phyloP scores from a whole-genome alignment of 352 stramenopile genomes.

The Phytophthora agathidicida region DNA sequence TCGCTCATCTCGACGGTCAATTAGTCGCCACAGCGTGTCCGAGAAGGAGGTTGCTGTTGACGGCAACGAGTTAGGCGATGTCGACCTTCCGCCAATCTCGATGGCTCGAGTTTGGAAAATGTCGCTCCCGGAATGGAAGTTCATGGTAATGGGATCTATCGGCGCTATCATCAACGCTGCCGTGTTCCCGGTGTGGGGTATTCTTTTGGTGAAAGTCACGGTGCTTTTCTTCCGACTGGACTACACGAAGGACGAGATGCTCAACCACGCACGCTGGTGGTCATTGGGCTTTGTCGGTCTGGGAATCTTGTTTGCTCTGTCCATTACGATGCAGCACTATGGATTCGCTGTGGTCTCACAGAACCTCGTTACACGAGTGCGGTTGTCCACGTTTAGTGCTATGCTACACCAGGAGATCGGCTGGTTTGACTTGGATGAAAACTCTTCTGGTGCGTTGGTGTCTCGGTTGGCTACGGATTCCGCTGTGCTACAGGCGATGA shows the following conservation, averaged over 20 bases:
- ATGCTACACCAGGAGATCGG: slow-evolving; percentile 83
- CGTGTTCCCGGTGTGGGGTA: slow-evolving; percentile 62
- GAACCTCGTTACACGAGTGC: slow-evolving; percentile 62
- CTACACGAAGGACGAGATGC: slow-evolving; percentile 59
- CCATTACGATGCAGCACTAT: slow-evolving; percentile 59
- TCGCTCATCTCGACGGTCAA: slow-evolving; percentile 23
- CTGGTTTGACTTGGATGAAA: slow-evolving; percentile 82
- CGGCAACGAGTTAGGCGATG: slow-evolving; percentile 25
- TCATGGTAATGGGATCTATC: slow-evolving; percentile 36
- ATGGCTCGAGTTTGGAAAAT: slow-evolving; percentile 55
- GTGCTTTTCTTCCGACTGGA: slow-evolving; percentile 57
- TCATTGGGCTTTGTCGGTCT: slow-evolving; percentile 53
- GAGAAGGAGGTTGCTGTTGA: slow-evolving; percentile 24
- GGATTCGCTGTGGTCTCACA: slow-evolving; percentile 65
- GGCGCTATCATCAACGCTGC: slow-evolving; percentile 45
- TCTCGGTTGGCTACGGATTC: slow-evolving; percentile 78
- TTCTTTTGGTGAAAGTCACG: slow-evolving; percentile 54
- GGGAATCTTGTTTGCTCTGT: slow-evolving; percentile 39
- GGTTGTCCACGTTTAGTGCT: slow-evolving; percentile 51
- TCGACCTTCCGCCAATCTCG: slow-evolving; percentile 33
- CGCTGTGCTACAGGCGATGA: slow-evolving; percentile 78
- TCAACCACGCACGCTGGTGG: slow-evolving; percentile 44
- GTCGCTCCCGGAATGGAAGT: slow-evolving; percentile 51
- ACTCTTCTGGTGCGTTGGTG: slow-evolving; percentile 74
- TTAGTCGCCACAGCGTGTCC: slow-evolving; percentile 28